These are phyloP conservation scores for Caryocar brasiliense DNA, from an alignment of 441 rosid species.

Conservation along the genomic window DNA sequence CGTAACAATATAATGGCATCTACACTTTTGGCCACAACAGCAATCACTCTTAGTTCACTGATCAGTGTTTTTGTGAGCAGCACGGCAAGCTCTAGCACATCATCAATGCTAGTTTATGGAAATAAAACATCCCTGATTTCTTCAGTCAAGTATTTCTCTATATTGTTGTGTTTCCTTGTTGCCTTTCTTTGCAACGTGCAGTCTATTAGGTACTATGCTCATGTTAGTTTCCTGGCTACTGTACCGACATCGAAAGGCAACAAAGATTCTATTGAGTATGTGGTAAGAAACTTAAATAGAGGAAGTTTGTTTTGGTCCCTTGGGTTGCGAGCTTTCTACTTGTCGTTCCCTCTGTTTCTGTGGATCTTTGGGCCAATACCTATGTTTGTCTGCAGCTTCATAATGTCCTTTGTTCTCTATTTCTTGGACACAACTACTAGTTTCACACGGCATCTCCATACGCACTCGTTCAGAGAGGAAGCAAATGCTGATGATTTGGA, in stretches of 20 bases:
- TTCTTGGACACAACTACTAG: constrained; percentile 73
- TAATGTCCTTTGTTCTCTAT: constrained; percentile 52
- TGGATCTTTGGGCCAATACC: constrained; percentile 92
- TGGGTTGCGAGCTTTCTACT: constrained; percentile 72
- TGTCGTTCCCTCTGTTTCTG: constrained; percentile 79
- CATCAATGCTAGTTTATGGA: constrained; percentile 46
- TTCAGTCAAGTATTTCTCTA: constrained; percentile 69
- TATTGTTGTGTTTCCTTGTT: constrained; percentile 68
- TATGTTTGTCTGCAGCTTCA: constrained; percentile 62
- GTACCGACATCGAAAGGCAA: constrained; percentile 47
- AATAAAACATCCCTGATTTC: constrained; percentile 42
- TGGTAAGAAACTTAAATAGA: constrained; percentile 63
- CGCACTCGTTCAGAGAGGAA: constrained; percentile 32
- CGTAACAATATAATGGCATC: constrained; percentile 97
- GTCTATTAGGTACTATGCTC: constrained; percentile 82
- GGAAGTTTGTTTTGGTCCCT: constrained; percentile 89
- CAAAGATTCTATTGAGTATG: constrained; percentile 51
- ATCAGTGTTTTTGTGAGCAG: constrained; percentile 74
- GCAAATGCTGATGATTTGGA: constrained; percentile 33
- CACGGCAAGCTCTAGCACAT: constrained; percentile 34
- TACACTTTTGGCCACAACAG: constrained; percentile 73
- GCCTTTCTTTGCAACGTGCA: constrained; percentile 89
- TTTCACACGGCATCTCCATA: constrained; percentile 57
- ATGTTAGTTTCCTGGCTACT: constrained; percentile 66
- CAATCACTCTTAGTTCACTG: constrained; percentile 79